Base-by-base conservation (phyloP, 1,284 basidiomycete genomes). In the Tilletia walkeri region DNA sequence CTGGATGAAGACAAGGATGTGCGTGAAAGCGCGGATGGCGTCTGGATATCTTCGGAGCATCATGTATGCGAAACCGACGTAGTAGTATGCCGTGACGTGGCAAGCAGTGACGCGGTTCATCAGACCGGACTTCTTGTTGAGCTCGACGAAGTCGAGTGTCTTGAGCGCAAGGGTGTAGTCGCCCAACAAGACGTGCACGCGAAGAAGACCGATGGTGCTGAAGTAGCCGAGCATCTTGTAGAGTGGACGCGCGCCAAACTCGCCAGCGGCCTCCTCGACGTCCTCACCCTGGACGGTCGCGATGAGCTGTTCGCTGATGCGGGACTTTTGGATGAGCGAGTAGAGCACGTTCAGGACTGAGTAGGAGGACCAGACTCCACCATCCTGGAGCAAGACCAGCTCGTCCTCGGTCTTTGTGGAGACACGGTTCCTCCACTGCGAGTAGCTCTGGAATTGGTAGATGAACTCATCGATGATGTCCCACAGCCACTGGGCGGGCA, bases 391-490 rank as follows among this genome's bases (percentile, higher is more conserved):
- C 16, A 81, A 69, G 10, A 73, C 71, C 7, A 81, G 70, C 84
- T 98, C 95, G 79, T 97, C 94, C 68, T 95, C 94, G 0, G 89
- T 89, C 86, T 97, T 97, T 74, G 88, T 88, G 74, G 91, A 90
- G 47, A 90, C 89, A 82, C 92, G 92, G 53, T 91, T 91, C 70
- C 94, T 87, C 91, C 83, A 81, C 90, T 78, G 94, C 91, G 86
- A 97, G 97, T 30, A 82, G 71, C 92, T 92, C 84, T 96, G 93
- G 88, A 95, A 99, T 84, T 98, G 95, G 86, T 97, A 99, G 79
- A 98, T 96, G 85, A 99, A 99, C 83, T 98, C 95, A 86, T 98
- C 95, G 80, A 98, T 91, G 85, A 99, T 97, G 84, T 99, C 95
- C 93, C 95, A 98, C 5, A 99, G 86, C 95, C 95, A 99, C 85